Conservation (phyloP, 2,329 filamentous ascomycete species). For the Aureobasidium vineae region DNA sequence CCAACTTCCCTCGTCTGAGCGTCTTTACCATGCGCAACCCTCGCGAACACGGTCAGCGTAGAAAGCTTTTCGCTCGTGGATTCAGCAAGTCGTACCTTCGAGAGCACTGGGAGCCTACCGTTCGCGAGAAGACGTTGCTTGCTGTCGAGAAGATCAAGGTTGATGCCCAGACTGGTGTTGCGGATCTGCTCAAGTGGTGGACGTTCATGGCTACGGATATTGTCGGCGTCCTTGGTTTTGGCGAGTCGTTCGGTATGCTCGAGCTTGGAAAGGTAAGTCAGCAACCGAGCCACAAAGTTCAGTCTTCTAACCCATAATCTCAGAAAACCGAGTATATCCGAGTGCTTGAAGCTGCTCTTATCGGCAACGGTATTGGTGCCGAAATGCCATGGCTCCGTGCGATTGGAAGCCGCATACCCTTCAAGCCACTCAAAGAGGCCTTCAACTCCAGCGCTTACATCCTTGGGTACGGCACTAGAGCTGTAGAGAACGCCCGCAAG, state of each 20-base stretch:
- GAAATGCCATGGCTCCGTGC: conserved; percentile 34
- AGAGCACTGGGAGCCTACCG: conserved; percentile 37
- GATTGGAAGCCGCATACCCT: conserved; percentile 28
- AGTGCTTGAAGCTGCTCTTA: conserved; percentile 33
- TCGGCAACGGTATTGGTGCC: conserved; percentile 34
- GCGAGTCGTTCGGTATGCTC: conserved; percentile 41
- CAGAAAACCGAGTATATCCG: conserved; percentile 34
- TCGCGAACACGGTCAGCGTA: conserved; percentile 35
- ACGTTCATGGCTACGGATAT: conserved; percentile 41
- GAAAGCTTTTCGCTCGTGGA: conserved; percentile 38
- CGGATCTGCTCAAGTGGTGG: conserved; percentile 41
- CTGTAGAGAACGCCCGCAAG: conserved; percentile 28
- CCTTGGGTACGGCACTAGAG: conserved; percentile 30
- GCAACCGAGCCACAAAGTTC: no score
- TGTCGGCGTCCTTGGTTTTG: conserved; percentile 39
- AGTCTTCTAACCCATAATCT: background rate
- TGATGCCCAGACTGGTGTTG: conserved; percentile 34
- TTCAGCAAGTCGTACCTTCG: conserved; percentile 39
- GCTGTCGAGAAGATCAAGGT: conserved; percentile 36
- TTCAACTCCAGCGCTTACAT: conserved; percentile 31
- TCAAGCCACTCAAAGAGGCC: conserved; percentile 27
- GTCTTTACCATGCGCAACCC: conserved; percentile 41
- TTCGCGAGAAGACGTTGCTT: conserved; percentile 35
- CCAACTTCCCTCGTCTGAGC: conserved; percentile 30
- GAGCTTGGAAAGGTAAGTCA: conserved; percentile 37